Base-by-base conservation (phyloP, 495 filamentous ascomycete species). In the Annulohypoxylon nitens region DNA sequence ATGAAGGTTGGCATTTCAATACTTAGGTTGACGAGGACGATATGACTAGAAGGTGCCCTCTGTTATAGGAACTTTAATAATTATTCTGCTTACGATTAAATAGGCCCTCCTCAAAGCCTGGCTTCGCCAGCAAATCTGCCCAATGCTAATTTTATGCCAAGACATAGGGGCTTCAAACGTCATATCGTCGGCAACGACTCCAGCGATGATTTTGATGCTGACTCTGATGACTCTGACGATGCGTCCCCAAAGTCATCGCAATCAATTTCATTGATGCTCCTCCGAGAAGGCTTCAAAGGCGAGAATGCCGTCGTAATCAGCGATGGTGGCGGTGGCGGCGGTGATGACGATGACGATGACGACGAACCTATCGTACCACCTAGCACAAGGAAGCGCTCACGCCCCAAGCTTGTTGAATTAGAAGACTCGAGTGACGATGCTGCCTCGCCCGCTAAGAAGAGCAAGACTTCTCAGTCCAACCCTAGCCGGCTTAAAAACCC, bases 281-380 rank as follows among this genome's bases (percentile, higher is more conserved):
- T 33, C 12, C 65, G 55, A n/a, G 58, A 71, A 16, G 54, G 71
- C 8, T 62, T 77, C 14, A 33, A 61, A 8, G 62, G 59, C 4
- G 71, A 78, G 3, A 59, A 75, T 47, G 63, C 70, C 1, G 57
- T 67, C 16, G 45, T 60, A 23, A 64, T 61, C 6, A 51, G 63
- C 54, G 55, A 67, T 11, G 61, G 12, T 43, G 4, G 20, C 9
- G 5, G 10, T 63, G 30, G 62, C 39, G 69, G 74, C 26, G 73
- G 76, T 10, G 78, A 76, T 10, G 69, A 76, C 10, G 78, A 77
- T 0, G 77, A 78, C 25, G 75, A 77, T 8, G 78, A 79, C 34
- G 77, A 78, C 34, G 62, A 73, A 16, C 78, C 78, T 37, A 67
- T 76, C 25, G 14, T 76, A 8, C n/a, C 64, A 7, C 67, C 45